Evolutionary conservation across 2,329 filamentous ascomycete species (phyloP), one percentile per base, ranked within the genome.

Genomic region (Colletotrichum somersetense): DNA sequence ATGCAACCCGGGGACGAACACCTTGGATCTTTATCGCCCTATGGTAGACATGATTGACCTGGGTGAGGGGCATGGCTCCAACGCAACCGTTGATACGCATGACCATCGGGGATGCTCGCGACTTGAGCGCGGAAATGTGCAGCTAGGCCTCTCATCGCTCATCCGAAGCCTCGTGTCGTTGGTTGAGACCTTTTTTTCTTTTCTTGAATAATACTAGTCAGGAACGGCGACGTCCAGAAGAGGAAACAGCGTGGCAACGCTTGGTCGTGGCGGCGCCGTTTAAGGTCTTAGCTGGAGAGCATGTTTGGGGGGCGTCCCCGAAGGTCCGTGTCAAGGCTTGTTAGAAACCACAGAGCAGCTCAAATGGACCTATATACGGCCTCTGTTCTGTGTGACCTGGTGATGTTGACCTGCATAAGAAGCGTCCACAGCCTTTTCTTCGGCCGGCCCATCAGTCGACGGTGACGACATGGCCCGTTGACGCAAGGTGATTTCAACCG

Each of bases 201-300:
- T 40, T 50, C 66, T 38, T 53, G 55, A 46, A 40, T n/a, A 26
- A 12, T 48, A 35, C 66, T 69, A 72, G 70, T 61, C 66, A 72
- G 59, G 61, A 56, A 70, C 70, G 23, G 42, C 44, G 12, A 8
- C 30, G 33, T 33, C 48, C 61, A 44, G 18, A 65, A 64, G 30
- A n/a, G 59, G 61, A 56, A 72, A 70, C 52, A 70, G 61, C 20
- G 40, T 14, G 38, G 44, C 48, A 70, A 72, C 70, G 55, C 70
- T 70, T 72, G 66, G 70, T 44, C 66, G 59, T 35, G 61, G 55
- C 66, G 61, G 66, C 66, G 55, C 59, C 55, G 66, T 61, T 64
- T 44, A 59, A 58, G 58, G 53, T 48, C 40, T 20, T 59, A 40
- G 55, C 23, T 46, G 46, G 48, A 35, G 55, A 44, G n/a, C 10